Conservation (phyloP, 2,329 filamentous ascomycete species). For the Coleophoma eucalyptorum region DNA sequence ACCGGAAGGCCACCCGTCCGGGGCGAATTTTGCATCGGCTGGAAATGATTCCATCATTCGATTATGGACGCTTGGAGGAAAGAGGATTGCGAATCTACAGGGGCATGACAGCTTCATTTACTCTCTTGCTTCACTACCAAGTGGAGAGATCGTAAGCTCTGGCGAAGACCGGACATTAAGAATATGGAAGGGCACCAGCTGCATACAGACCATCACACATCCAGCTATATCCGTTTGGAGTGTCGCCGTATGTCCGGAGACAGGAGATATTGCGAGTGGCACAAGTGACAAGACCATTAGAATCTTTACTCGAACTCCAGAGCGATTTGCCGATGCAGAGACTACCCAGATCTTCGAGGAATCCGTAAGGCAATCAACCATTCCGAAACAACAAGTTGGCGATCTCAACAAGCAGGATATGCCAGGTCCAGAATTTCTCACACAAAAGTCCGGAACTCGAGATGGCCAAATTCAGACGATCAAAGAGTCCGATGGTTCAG, state of each 20-base stretch:
- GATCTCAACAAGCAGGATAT: constrained; percentile 89
- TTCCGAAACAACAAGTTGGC: constrained; percentile 80
- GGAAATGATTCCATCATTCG: constrained; percentile 89
- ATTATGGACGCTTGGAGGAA: constrained; percentile 79
- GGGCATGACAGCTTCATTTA: constrained; percentile 97
- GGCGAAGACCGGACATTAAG: constrained; percentile 93
- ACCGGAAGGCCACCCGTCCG: constrained; percentile 70
- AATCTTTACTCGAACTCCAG: constrained; percentile 72
- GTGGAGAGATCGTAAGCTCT: constrained; percentile 84
- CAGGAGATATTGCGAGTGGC: constrained; percentile 89
- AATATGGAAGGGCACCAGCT: constrained; percentile 79
- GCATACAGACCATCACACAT: constrained; percentile 93
- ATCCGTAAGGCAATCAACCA: constrained; percentile 76
- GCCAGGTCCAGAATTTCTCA: constrained; percentile 82
- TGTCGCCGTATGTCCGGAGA: constrained; percentile 77
- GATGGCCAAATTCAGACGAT: constrained; percentile 96
- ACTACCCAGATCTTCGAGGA: constrained; percentile 74
- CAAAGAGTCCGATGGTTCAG: constrained; percentile 71
- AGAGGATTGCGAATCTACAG: constrained; percentile 70
- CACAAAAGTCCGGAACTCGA: constrained; percentile 81
- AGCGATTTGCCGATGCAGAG: constrained; percentile 66
- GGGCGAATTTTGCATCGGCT: constrained; percentile 90
- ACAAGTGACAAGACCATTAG: constrained; percentile 85
- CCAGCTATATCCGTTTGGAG: constrained; percentile 96
- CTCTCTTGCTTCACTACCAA: constrained; percentile 70